Evolutionary conservation across 805 yeast species (phyloP).

Genomic region (Ogataea pini): DNA sequence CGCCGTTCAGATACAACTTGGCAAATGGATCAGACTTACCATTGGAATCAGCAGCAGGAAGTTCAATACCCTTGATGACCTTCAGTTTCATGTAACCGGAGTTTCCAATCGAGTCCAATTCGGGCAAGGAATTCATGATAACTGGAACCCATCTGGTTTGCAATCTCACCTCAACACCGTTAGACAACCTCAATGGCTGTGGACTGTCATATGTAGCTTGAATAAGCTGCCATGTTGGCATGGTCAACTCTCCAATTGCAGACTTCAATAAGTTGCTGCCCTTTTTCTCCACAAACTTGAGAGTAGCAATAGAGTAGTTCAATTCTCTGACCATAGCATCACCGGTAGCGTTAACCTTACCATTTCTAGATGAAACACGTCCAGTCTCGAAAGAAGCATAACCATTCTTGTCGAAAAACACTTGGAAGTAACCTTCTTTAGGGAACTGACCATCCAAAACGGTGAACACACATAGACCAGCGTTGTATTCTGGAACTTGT

Average conservation of each 20-base stretch:
- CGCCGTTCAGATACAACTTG: constrained; percentile 66
- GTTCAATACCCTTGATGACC: constrained; percentile 61
- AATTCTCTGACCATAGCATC: constrained; percentile 79
- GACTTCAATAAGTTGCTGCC: constrained; percentile 57
- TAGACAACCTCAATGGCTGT: constrained; percentile 50
- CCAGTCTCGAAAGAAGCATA: constrained; percentile 62
- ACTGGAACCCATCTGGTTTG: constrained; percentile 81
- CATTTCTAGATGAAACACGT: constrained; percentile 45
- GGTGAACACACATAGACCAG: constrained; percentile 78
- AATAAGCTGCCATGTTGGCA: constrained; percentile 68
- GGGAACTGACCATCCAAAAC: constrained; percentile 59
- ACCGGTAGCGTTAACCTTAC: constrained; percentile 49
- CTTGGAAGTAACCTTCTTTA: constrained; percentile 66
- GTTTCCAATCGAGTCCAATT: constrained; percentile 71
- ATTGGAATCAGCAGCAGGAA: constrained; percentile 84
- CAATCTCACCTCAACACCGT: constrained; percentile 47
- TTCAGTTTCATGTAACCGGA: constrained; percentile 69
- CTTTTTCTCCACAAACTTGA: constrained; percentile 61
- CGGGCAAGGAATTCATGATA: constrained; percentile 58
- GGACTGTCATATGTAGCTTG: constrained; percentile 66
- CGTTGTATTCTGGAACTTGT: constrained; percentile 55
- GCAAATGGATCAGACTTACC: constrained; percentile 95
- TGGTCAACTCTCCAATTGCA: constrained; percentile 57
- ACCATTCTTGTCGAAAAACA: constrained; percentile 74
- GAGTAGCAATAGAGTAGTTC: constrained; percentile 62